phyloP scores from a whole-genome alignment of 169 alveolate genomes.

The Cryptosporidium parvum region DNA sequence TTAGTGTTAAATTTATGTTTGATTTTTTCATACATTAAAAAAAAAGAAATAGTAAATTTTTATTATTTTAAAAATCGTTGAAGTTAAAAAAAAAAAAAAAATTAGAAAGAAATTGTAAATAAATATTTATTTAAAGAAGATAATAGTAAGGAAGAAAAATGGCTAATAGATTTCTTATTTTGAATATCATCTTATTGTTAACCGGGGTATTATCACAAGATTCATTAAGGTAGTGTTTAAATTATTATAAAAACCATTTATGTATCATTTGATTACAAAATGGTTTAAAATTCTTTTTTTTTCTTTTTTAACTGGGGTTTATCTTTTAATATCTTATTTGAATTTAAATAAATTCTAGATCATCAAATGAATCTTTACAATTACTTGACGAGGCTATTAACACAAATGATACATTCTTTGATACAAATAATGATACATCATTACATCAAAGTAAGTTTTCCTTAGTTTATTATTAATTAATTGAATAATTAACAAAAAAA shows the following conservation, averaged over 20 bases:
- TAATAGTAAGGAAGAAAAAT: not conserved
- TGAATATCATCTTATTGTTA: not conserved
- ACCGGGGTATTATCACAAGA: not conserved
- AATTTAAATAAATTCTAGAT: not conserved
- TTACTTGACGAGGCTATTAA: not conserved
- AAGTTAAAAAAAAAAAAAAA: not conserved
- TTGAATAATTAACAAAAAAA: no score
- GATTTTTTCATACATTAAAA: no score
- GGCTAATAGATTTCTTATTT: slow-evolving; percentile 3
- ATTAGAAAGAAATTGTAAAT: not conserved
- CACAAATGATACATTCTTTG: slow-evolving; percentile 17
- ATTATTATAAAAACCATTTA: not conserved
- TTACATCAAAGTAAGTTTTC: slow-evolving; percentile 21
- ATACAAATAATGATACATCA: slow-evolving; percentile 9
- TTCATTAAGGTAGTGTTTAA: slow-evolving; percentile 31
- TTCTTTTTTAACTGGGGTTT: not conserved
- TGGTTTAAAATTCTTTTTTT: not conserved
- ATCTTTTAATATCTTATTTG: no score
- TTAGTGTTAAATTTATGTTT: no score
- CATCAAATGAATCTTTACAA: slow-evolving; percentile 1
- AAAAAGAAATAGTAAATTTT: no score
- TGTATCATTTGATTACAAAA: no score
- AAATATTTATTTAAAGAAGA: not conserved
- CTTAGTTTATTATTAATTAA: not conserved
- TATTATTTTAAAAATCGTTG: no score